Base-by-base conservation (phyloP, 306 rosid species). In the Hippophae rhamnoides region DNA sequence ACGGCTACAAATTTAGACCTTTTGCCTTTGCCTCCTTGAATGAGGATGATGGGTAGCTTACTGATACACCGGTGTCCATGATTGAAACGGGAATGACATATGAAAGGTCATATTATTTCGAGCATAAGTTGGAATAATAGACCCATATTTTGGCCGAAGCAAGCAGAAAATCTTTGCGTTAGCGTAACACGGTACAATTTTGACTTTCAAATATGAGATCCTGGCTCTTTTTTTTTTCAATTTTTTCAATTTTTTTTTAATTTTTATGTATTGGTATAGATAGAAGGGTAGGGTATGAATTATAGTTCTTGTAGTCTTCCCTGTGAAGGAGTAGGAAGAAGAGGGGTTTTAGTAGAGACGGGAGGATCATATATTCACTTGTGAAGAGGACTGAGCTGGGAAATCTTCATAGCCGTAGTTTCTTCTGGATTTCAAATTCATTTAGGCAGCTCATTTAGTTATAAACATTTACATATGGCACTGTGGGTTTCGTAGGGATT, bases 1-100 rank as follows among this genome's bases (percentile, higher is more conserved):
- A 93, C 75, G 99, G 99, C 67, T 76, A 82, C 78, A 88, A 93
- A 84, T 93, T 93, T 86, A 84, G 56, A 75, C 99, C 99, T 41
- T 93, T 93, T 73, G 84, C 99, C 58, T 88, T 88, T 18, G 78
- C 95, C 56, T 58, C 85, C 67, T 69, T 85, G 69, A 69, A 70
- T 1, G 95, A 84, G 71, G 99, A 93, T 7, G 99, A 93, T 10
- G 97, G 86, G 64, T 88, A 84, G 80, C 74, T 57, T 11, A n/a
- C 64, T 7, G 50, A 27, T 52, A 55, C 42, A 18, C 61, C 47
- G 12, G 54, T 27, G 63, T 52, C 23, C 67, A 41, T 61, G 69
- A 58, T 64, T 10, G 64, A 66, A 49, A 61, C 70, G 43, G 46
- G 65, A 50, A 47, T 31, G 65, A 53, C 43, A 38, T 7, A 1